Evolutionary conservation across 768 basidiomycete genomes (phyloP), one percentile per base, ranked within the genome.

Genomic region (Daedaleopsis sinensis): DNA sequence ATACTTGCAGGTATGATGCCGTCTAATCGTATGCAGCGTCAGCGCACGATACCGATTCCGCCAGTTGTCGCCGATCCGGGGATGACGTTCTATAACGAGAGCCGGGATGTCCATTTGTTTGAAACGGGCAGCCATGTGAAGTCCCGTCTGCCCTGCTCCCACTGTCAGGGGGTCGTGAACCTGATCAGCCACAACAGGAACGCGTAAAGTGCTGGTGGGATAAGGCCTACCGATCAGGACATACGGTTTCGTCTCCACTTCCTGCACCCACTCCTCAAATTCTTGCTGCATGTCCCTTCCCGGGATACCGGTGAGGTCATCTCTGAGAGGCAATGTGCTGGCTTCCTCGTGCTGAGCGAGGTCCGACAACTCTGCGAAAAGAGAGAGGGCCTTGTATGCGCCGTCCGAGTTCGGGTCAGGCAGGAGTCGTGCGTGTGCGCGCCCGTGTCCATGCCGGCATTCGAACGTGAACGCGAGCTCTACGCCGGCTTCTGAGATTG

Each of bases 131-230:
- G 89, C 88, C 2, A 84, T 69, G 43, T 80, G 83, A 32, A 94
- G 73, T 1, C 90, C 91, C 62, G 80, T 82, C 58, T 91, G 90
- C 0, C 88, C 88, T 0, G 80, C 88, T 12, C 88, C 86, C 19
- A 89, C 74, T 62, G 24, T 12, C n/a, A n/a, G 7, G 18, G 67
- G 21, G 18, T 16, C 27, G 23, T 5, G 8, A 11, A 38, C 39
- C 32, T 3, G 5, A 13, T 36, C 10, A 64, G 21, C 16, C 19
- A 44, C 5, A 11, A 52, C 12, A 18, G 16, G 5, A 9, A 7
- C 46, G 9, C 13, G 18, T 13, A 39, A 24, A 42, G 10, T 23
- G 27, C 27, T 39, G 43, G 16, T 7, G 59, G 36, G 15, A 55
- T n/a, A 37, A 24, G 11, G 37, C 38, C 12, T 35, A 78, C 77